A percentile compares a stretch with the other conserved stretches of the same genome.
Conservation (phyloP, 2,329 filamentous ascomycete genomes). For the Acephala macrosclerotiorum region DNA sequence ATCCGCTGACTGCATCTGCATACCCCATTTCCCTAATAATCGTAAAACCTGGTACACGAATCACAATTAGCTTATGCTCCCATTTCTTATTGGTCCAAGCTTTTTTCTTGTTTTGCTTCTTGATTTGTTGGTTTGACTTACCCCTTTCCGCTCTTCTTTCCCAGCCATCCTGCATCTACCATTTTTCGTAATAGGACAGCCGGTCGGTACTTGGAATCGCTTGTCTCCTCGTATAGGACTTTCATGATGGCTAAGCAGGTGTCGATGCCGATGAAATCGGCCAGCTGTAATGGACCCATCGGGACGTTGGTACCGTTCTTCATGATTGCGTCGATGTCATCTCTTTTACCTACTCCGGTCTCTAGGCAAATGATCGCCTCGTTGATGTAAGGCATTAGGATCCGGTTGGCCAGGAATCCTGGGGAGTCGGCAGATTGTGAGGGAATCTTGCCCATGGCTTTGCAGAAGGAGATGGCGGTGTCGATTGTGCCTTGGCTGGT, state of each 20-base stretch:
- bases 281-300: slow-evolving; percentile 93
- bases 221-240: slow-evolving; percentile 88
- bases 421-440: slow-evolving; percentile 89
- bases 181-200: slow-evolving; percentile 89
- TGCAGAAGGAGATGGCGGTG: slow-evolving; percentile 84
- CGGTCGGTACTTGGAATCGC: slow-evolving; percentile 94
- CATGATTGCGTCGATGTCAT: slow-evolving; percentile 98
- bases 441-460: slow-evolving; percentile 90
- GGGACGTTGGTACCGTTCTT: slow-evolving; percentile 99
- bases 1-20: slow-evolving; percentile 5
- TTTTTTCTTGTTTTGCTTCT: background rate
- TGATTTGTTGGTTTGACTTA: slow-evolving; percentile 27
- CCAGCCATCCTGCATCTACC: slow-evolving; percentile 97
- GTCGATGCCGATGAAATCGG: slow-evolving; percentile 97
- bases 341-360: slow-evolving; percentile 85
- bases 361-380: slow-evolving; percentile 96
- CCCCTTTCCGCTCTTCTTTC: slow-evolving; percentile 96
- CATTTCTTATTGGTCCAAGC: background rate
- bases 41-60: slow-evolving; percentile 40
- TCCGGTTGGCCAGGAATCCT: slow-evolving; percentile 94
- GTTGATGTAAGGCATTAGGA: slow-evolving; percentile 99
- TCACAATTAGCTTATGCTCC: slow-evolving; percentile 28
- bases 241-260: slow-evolving; percentile 98
- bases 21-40: slow-evolving; percentile 36
- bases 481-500: slow-evolving; percentile 84